Base-by-base conservation (phyloP, 768 basidiomycete genomes). In the Tulasnella calospora region DNA sequence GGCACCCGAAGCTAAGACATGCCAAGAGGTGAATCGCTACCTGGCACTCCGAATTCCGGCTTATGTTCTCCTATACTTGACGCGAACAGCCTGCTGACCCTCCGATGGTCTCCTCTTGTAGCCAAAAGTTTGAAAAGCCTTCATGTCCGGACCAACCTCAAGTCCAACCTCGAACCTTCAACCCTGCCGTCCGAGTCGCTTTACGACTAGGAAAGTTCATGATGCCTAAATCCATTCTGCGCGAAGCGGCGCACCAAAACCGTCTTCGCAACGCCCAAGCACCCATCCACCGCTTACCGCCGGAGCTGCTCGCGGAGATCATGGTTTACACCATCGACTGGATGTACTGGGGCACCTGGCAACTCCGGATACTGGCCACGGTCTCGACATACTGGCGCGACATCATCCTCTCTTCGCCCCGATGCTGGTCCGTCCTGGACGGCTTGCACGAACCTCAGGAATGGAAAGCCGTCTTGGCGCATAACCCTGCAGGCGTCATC, bases 321-420 rank as follows among this genome's bases (percentile, higher is more conserved):
- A 40, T 72, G 23, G n/a, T 72, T 15, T 40, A 46, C 71, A 41
- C 71, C 5, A 72, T 72, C 38, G 38, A 72, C 71, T 46, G 38
- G 38, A 46, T 72, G 38, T 40, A 72, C 36, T 72, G 71, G 71
- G 27, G 71, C 38, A n/a, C 27, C 4, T 30, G 44, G 36, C 38
- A 72, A 15, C 71, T 72, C 38, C 44, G 38, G 38, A n/a, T n/a
- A 15, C 15, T 72, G 38, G 71, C 71, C 7, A 40, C 23, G 38
- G 71, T 72, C 10, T 72, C 71, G n/a, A 40, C 38, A 12, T 41
- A 72, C 38, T 72, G 71, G 71, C 38, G 38, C 13, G 38, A 72
- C 71, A n/a, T 72, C 71, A 72, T 72, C 44, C 71, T 72, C 71
- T 72, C 71, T 72, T 40, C 71, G 12, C 36, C 71, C 38, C 44